A percentile compares a stretch with the other conserved stretches of the same genome.
These are phyloP conservation scores for Pezicula rhizophila DNA, from an alignment of 2,329 filamentous ascomycete genomes.

Conservation along the genomic window DNA sequence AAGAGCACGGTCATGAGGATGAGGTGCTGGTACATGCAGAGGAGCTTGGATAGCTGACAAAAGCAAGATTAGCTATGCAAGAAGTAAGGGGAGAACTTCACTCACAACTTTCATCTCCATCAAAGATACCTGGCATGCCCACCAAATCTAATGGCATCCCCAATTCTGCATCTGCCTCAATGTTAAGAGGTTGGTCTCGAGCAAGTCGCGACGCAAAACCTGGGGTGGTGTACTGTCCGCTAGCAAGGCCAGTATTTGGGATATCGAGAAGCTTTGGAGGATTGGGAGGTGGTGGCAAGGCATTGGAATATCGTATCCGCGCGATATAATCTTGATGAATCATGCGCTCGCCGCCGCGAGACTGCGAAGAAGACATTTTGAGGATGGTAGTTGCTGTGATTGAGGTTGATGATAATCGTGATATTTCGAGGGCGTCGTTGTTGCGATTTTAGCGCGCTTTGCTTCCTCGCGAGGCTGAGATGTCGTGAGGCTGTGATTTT, in stretches of 20 bases:
- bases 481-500: no score
- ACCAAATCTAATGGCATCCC: conserved; percentile 96
- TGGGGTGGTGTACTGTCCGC: conserved; percentile 82
- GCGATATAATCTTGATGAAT: conserved; percentile 96
- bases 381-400: background rate
- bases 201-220: conserved; percentile 85
- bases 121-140: conserved; percentile 89
- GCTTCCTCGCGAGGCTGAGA: background rate
- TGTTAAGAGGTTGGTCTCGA: conserved; percentile 87
- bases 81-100: conserved; percentile 18
- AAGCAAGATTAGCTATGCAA: conserved; percentile 15
- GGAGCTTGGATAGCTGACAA: conserved; percentile 72
- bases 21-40: conserved; percentile 62
- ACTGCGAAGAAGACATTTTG: conserved; percentile 35
- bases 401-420: background rate
- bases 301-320: conserved; percentile 91
- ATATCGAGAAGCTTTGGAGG: conserved; percentile 96
- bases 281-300: conserved; percentile 86
- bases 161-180: conserved; percentile 94
- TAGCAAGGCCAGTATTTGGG: conserved; percentile 82
- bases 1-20: conserved; percentile 78
- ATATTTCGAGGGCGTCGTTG: background rate
- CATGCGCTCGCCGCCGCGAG: conserved; percentile 42
- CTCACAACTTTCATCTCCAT: conserved; percentile 89
- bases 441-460: no score